Base-by-base conservation (phyloP, 306 rosid genomes). In the Corylus avellana region DNA sequence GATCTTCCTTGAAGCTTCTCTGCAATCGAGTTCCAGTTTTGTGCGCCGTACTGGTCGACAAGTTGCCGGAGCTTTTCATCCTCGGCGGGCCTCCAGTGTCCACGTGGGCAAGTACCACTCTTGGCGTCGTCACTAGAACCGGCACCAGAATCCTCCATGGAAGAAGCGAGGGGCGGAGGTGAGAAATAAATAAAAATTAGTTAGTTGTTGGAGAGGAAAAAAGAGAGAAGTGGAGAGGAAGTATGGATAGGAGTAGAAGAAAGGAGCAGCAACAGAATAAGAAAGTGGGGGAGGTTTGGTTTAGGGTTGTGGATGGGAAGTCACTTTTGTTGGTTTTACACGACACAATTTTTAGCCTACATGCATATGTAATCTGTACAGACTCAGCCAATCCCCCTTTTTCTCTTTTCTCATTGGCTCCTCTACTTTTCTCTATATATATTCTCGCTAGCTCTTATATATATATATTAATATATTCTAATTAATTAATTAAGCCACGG, bases 301-400 rank as follows among this genome's bases (percentile, higher is more conserved):
- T 89, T 88, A 86, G 97, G 97, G 92, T 84, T 95, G 87, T 91
- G 94, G 98, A 95, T 95, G 97, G 86, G 70, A 91, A 86, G 98
- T 95, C 98, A 85, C 93, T 95, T 92, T 95, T 95, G 98, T 95
- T 92, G 97, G 91, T 90, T 95, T 95, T 92, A 84, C 98, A 92
- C 94, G 98, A 92, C 92, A 89, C 71, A 85, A 32, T 32, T 32
- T 83, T 84, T 44, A 73, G 80, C 79, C 84, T 56, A 17, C 83
- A 32, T 85, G 72, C 59, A 63, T 73, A 67, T 64, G 69, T 54
- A 82, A 39, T 66, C 57, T 35, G 53, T 78, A 69, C 55, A 11
- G 44, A 73, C 72, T 62, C 48, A 73, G 74, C 74, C 68, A 80
- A 61, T 55, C 46, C 67, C 80, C 70, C 74, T 46, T 81, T 67